These are phyloP conservation scores for Aspergillus panamensis DNA, from an alignment of 495 filamentous ascomycete species.

Conservation along the genomic window DNA sequence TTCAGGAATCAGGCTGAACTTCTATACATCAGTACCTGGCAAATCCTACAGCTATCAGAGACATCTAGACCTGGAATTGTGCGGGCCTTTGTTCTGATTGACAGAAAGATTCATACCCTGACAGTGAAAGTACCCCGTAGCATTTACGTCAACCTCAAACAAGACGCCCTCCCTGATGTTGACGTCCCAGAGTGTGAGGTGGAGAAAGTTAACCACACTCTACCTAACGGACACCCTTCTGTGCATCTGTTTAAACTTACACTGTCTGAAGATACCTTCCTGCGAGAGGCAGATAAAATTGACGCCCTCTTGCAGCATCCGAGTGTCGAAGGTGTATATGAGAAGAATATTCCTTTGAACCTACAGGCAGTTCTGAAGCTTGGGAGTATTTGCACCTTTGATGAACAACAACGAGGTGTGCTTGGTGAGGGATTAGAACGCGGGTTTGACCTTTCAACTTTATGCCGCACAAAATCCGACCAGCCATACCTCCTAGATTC, in stretches of 20 bases:
- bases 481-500: slow-evolving; percentile 68
- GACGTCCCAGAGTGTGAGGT: slow-evolving; percentile 82
- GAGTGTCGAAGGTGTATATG: slow-evolving; percentile 95
- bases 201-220: slow-evolving; percentile 84
- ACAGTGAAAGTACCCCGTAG: slow-evolving; percentile 87
- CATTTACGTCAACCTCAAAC: slow-evolving; percentile 87
- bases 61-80: slow-evolving; percentile 83
- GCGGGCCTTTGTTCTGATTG: slow-evolving; percentile 86
- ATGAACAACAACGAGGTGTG: slow-evolving; percentile 83
- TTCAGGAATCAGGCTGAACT: slow-evolving; percentile 90
- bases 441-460: slow-evolving; percentile 81
- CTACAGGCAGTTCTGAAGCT: slow-evolving; percentile 82
- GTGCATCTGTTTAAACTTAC: slow-evolving; percentile 91
- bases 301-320: slow-evolving; percentile 81
- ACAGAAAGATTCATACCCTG: slow-evolving; percentile 79
- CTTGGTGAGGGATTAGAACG: slow-evolving; percentile 89
- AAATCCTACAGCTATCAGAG: slow-evolving; percentile 79
- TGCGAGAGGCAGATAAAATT: slow-evolving; percentile 78
- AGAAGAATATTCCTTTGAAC: slow-evolving; percentile 82
- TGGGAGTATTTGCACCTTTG: slow-evolving; percentile 92
- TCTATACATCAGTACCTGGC: slow-evolving; percentile 89
- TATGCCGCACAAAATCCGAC: slow-evolving; percentile 63
- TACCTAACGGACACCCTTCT: slow-evolving; percentile 94
- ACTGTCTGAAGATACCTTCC: slow-evolving; percentile 82
- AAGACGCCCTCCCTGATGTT: slow-evolving; percentile 80